Evolutionary conservation across 225 moss, liverwort and hornwort genomes (phyloP).

Genomic region (Pseudoscleropodium purum): DNA sequence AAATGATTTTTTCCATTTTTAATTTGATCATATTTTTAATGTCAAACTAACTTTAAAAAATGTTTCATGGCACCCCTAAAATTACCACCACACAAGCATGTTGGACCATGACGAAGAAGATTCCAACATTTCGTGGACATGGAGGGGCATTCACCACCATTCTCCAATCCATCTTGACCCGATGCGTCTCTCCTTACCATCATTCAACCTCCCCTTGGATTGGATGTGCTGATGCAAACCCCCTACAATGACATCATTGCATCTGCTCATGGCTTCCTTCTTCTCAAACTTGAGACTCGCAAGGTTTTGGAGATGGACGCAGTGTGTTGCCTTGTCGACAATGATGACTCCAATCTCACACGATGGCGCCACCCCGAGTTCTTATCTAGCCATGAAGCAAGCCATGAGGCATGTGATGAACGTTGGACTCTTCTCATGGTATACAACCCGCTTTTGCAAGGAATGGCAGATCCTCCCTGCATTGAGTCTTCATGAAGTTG

Average conservation of each 20-base stretch:
- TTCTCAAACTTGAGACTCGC: not conserved
- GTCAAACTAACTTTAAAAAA: not conserved
- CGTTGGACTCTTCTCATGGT: not conserved
- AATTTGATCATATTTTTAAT: not conserved
- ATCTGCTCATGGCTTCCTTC: not conserved
- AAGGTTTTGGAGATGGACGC: not conserved
- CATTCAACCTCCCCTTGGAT: not conserved
- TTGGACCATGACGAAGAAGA: not conserved
- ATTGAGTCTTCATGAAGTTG: not conserved
- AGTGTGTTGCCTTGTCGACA: fast-evolving
- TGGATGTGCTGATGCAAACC: not conserved
- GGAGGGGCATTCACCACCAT: not conserved
- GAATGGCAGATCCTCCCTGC: not conserved
- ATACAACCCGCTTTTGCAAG: not conserved
- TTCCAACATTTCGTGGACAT: not conserved
- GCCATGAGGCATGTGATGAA: not conserved
- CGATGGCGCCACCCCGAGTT: fast-evolving
- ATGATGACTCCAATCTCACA: not conserved
- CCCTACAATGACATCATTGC: not conserved
- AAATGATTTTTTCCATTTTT: not conserved
- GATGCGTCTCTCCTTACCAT: not conserved
- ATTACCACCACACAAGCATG: fast-evolving
- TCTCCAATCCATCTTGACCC: not conserved
- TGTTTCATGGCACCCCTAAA: not conserved
- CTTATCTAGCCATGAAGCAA: not conserved